phyloP scores from a whole-genome alignment of 78 protist species.

The Capsaspora owczarzaki region DNA sequence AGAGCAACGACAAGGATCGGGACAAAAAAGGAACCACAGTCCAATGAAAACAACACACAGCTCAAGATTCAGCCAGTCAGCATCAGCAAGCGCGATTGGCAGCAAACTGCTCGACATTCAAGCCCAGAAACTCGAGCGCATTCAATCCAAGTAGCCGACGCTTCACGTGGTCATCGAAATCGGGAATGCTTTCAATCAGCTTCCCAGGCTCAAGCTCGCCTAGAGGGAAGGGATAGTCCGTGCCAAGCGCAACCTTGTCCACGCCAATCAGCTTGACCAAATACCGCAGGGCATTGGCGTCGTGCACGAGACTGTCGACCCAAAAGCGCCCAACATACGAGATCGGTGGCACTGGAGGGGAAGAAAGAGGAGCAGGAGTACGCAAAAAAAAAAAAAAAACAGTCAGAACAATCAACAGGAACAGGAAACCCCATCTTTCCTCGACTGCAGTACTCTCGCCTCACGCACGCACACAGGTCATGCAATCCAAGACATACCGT shows the following conservation, averaged over 20 bases:
- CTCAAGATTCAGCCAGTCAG: too few relatives aligned
- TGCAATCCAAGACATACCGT: neutral
- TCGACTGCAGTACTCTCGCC: too few relatives aligned
- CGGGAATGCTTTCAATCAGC: constrained; percentile 17
- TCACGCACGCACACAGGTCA: too few relatives aligned
- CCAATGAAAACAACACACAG: too few relatives aligned
- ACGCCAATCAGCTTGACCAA: constrained; percentile 65
- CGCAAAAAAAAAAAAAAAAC: too few relatives aligned
- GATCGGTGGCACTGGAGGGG: too few relatives aligned
- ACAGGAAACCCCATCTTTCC: too few relatives aligned
- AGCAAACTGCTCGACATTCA: neutral
- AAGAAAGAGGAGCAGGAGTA: too few relatives aligned
- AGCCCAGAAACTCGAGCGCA: neutral
- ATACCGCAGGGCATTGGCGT: constrained; percentile 49
- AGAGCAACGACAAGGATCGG: too few relatives aligned
- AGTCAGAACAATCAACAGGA: too few relatives aligned
- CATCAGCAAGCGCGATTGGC: neutral
- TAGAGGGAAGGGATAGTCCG: constrained; percentile 61
- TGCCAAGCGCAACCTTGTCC: constrained; percentile 37
- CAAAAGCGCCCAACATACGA: constrained; percentile 51
- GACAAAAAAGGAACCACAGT: too few relatives aligned
- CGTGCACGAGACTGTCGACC: constrained; percentile 84
- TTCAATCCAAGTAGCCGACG: neutral
- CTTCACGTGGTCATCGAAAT: neutral
- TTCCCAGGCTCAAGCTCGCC: constrained; percentile 81